Conservation (phyloP, 2,329 filamentous ascomycete species). For the Penicillium sp. region DNA sequence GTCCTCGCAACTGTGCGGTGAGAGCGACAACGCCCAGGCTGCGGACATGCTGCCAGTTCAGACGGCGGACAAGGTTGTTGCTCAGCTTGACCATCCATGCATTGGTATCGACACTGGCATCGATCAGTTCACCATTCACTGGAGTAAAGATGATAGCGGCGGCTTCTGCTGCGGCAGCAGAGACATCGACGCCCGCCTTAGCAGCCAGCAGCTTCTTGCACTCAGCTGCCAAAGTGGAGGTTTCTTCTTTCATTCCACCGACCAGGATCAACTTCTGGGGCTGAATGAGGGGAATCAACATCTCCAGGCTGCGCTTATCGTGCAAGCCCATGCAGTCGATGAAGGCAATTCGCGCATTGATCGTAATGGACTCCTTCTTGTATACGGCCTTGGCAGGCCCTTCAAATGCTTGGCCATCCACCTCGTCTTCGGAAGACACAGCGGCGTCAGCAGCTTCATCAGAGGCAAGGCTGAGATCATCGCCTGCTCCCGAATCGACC, state of each 20-base stretch:
- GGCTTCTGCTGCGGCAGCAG: constrained; percentile 44
- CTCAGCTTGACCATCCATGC: constrained; percentile 94
- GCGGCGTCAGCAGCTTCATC: constrained; percentile 60
- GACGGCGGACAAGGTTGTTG: constrained; percentile 75
- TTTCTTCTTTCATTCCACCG: constrained; percentile 76
- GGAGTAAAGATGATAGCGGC: constrained; percentile 77
- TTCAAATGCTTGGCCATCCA: constrained; percentile 48
- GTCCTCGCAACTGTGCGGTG: constrained; percentile 66
- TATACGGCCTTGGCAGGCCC: constrained; percentile 76
- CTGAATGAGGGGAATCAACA: constrained; percentile 90
- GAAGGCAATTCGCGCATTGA: constrained; percentile 76
- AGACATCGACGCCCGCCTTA: constrained; percentile 35
- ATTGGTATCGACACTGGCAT: constrained; percentile 96
- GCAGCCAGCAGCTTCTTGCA: constrained; percentile 65
- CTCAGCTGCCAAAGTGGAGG: constrained; percentile 71
- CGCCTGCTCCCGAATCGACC: constrained; percentile 48
- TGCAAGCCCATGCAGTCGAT: constrained; percentile 92
- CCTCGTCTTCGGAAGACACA: constrained; percentile 54
- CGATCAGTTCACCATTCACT: constrained; percentile 66
- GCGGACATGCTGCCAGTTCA: constrained; percentile 93
- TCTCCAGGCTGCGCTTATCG: constrained; percentile 88
- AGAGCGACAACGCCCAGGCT: constrained; percentile 90
- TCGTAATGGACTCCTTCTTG: constrained; percentile 60
- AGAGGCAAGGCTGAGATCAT: constrained; percentile 46
- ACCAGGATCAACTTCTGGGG: constrained; percentile 94